phyloP scores from a whole-genome alignment of 1,139 yeast genomes.

The Geotrichum europaeum region DNA sequence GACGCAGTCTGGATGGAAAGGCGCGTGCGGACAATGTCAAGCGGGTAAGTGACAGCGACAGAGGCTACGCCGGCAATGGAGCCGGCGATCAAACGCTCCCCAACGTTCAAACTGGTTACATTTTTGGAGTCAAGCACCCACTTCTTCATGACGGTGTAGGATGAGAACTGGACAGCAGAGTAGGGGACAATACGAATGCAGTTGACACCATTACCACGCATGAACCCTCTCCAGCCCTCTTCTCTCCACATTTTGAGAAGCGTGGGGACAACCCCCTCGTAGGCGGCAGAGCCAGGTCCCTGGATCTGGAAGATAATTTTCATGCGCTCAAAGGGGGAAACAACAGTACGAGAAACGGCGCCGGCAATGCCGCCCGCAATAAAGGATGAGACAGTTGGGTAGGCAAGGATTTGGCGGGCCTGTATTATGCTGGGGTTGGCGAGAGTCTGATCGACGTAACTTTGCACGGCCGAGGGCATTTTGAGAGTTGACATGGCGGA shows the following conservation, averaged over 20 bases:
- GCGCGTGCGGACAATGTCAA: slow-evolving; percentile 86
- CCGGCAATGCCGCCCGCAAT: slow-evolving; percentile 82
- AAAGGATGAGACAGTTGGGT: slow-evolving; percentile 50
- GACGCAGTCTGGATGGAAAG: slow-evolving; percentile 85
- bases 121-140: slow-evolving; percentile 6
- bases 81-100: slow-evolving; percentile 68
- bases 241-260: slow-evolving; percentile 74
- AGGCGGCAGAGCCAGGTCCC: slow-evolving; percentile 56
- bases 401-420: slow-evolving; percentile 25
- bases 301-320: slow-evolving; percentile 88
- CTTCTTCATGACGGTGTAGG: slow-evolving; percentile 67
- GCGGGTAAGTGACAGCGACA: slow-evolving; percentile 81
- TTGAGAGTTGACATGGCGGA: slow-evolving; percentile 1
- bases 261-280: slow-evolving; percentile 70
- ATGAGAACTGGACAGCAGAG: slow-evolving; percentile 89
- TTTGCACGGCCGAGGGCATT: slow-evolving; percentile 6
- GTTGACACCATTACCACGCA: slow-evolving; percentile 85
- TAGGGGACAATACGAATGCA: slow-evolving; percentile 89
- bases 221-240: slow-evolving; percentile 84
- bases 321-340: slow-evolving; percentile 91
- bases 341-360: slow-evolving; percentile 86
- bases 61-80: slow-evolving; percentile 76
- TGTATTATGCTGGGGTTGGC: slow-evolving; percentile 12
- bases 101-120: slow-evolving; percentile 35
- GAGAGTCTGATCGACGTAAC: slow-evolving; percentile 4